Percentiles rank a stretch among this genome's conserved stretches.
Evolutionary conservation across 805 yeast species (phyloP).

Genomic region (Osmozyma mogii): DNA sequence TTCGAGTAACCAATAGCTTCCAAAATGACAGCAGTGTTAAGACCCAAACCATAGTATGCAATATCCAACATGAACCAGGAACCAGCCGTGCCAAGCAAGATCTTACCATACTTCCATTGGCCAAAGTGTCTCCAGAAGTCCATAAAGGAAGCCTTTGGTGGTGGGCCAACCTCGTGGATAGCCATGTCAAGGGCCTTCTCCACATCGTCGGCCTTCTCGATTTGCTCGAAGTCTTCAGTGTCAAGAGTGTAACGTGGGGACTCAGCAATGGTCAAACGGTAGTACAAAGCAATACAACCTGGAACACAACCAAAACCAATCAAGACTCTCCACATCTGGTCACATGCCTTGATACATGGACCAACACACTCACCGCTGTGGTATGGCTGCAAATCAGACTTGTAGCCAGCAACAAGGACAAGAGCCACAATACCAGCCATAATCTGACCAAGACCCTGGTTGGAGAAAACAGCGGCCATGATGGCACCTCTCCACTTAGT

Average conservation of each 20-base stretch:
- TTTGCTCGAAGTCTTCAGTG: constrained; percentile 51
- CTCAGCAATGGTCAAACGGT: constrained; percentile 90
- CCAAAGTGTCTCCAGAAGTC: constrained; percentile 70
- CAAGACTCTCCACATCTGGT: constrained; percentile 91
- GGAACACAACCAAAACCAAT: constrained; percentile 90
- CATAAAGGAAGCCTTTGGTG: constrained; percentile 74
- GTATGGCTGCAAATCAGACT: constrained; percentile 40
- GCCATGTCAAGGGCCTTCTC: constrained; percentile 34
- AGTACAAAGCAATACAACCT: constrained; percentile 76
- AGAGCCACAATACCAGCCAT: constrained; percentile 80
- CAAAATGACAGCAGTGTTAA: constrained; percentile 74
- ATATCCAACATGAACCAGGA: constrained; percentile 88
- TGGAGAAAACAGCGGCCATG: constrained; percentile 93
- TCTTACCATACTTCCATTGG: constrained; percentile 83
- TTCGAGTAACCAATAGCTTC: constrained; percentile 80
- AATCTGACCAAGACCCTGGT: constrained; percentile 96
- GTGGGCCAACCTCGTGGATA: constrained; percentile 39
- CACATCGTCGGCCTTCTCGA: constrained; percentile 45
- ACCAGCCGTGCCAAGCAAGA: constrained; percentile 82
- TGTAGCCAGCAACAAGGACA: constrained; percentile 70
- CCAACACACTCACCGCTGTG: constrained; percentile 59
- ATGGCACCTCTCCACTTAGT: constrained; percentile 98
- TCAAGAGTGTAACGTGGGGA: constrained; percentile 88
- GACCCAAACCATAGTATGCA: constrained; percentile 83
- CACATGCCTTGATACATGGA: constrained; percentile 69